Evolutionary conservation across 1,284 basidiomycete species (phyloP), one percentile per base, ranked within the genome.

Genomic region (Cutaneotrichosporon sp.): DNA sequence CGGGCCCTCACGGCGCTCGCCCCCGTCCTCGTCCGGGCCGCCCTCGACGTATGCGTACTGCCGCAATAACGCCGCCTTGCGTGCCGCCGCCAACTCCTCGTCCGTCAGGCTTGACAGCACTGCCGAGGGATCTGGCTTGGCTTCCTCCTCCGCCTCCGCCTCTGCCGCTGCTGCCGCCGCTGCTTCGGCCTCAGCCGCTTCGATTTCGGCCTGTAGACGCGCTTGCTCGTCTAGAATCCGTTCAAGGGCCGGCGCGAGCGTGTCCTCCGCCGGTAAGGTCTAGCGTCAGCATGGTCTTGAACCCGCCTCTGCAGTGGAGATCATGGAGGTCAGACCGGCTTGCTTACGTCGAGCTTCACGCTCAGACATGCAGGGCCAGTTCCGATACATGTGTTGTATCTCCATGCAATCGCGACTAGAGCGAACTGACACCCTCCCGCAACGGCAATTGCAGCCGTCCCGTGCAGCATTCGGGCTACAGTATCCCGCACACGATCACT

Each of bases 1-100:
- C 17, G 69, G 63, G 48, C 54, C 37, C n/a, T 33, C 21, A 38
- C 49, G 17, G 21, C 43, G 26, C 10, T 45, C n/a, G 14, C 22
- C 14, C 61, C 50, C 37, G 22, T 49, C 47, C 10, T 62, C 59
- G 1, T 63, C 68, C 10, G 58, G 56, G 4, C 60, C 62, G 17
- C 67, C 67, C 42, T 73, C 71, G 40, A 76, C 64, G 43, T 75
- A 76, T 13, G 68, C 74, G 56, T 75, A 76, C 59, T 73, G 71
- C 23, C 70, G 58, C 13, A 75, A 40, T 12, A 75, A 54, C 2
- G 71, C 70, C 54, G 41, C 62, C 54, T 51, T 67, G 64, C 22
- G 70, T 21, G 57, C 72, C 2, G 66, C 67, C 2, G 60, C 64
- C 10, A 70, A 56, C 58, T 75, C 73, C 54, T 70, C 70, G 4